Evolutionary conservation across 2,329 filamentous ascomycete genomes (phyloP), one percentile per base, ranked within the genome.

Genomic region (Pseudocercospora fuligena): DNA sequence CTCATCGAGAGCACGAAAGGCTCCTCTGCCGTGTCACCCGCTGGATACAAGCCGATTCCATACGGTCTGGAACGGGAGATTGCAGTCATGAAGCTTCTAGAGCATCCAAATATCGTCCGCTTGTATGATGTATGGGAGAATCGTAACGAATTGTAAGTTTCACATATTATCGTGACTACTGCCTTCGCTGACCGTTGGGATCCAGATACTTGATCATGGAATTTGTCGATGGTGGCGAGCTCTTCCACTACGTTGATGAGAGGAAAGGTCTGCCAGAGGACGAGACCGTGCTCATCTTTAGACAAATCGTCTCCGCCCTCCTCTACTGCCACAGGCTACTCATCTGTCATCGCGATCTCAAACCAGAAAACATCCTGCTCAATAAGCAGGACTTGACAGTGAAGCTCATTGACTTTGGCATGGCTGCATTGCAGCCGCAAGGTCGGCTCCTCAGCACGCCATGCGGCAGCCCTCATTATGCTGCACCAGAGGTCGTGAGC

Each of bases 71-170:
- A 98, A 80, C 87, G 95, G 63, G 95, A 99, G 77, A 94, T 99
- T 47, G 93, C 94, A 33, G 96, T 99, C 73, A 93, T 99, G 87
- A 98, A 97, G 81, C 86, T 98, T 65, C 92, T 98, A 67, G 90
- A 97, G 75, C 95, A 99, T 80, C 92, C 91, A 5, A 95, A 98
- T 78, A 94, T 98, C 74, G 94, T 97, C 79, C 92, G 92, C 72
- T 82, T 99, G 9, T 95, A 94, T 77, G 95, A 99, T 80, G 94
- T 99, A 31, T 99, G 94, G 94, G 95, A 99, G 81, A 98, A 97
- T 77, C 87, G 92, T 23, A 92, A 93, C 64, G 94, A 99, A 79
- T 90, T 99, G 92, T 97, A 84, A 82, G 92, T 76, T 6, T 40
- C 4, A n/a, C 40, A n/a, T 19, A 23, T 5, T 3, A 25, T 14